These are phyloP conservation scores for Neocatenulostroma microsporum DNA, from an alignment of 2,329 filamentous ascomycete genomes.

Conservation along the genomic window DNA sequence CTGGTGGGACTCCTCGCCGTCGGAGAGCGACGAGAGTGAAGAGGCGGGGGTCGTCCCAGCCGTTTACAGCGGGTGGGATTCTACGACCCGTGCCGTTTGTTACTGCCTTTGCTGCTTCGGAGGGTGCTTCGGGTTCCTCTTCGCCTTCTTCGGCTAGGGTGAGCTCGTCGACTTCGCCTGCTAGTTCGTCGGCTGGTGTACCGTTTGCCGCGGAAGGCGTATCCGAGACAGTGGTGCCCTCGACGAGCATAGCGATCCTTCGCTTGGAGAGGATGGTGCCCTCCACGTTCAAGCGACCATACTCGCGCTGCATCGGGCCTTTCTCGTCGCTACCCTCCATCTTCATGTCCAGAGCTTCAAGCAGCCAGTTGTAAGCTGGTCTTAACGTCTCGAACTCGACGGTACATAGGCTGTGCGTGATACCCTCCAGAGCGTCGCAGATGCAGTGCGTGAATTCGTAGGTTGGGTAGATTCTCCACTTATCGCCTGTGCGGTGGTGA, in stretches of 20 bases:
- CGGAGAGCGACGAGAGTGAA: constrained; percentile 81
- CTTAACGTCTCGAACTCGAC: constrained; percentile 82
- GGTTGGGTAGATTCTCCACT: constrained; percentile 91
- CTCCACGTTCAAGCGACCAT: constrained; percentile 66
- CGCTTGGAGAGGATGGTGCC: constrained; percentile 86
- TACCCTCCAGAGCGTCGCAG: constrained; percentile 84
- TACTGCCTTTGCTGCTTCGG: constrained; percentile 17
- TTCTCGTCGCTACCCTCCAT: constrained; percentile 50
- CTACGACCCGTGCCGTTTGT: constrained; percentile 18
- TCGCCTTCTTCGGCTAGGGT: constrained; percentile 37
- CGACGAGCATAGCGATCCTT: constrained; percentile 70
- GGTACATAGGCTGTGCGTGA: constrained; percentile 88
- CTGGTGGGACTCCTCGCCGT: constrained; percentile 77
- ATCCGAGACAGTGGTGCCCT: constrained; percentile 43
- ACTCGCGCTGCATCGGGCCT: constrained; percentile 82
- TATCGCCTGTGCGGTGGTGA: constrained; percentile 70
- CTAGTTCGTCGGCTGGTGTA: constrained; percentile 16
- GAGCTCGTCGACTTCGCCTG: constrained; percentile 31
- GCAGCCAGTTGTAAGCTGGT: constrained; percentile 85
- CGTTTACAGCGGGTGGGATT: constrained; percentile 56
- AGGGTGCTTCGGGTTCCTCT: constrained; percentile 24
- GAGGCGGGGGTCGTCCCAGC: constrained; percentile 85
- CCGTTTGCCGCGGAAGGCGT: constrained; percentile 19
- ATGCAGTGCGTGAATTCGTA: constrained; percentile 85
- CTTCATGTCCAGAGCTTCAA: constrained; percentile 73